Percentiles rank a stretch among this genome's conserved stretches.
Evolutionary conservation across 1,284 basidiomycete genomes (phyloP).

Genomic region (Pyrrhoderma lamaoense): DNA sequence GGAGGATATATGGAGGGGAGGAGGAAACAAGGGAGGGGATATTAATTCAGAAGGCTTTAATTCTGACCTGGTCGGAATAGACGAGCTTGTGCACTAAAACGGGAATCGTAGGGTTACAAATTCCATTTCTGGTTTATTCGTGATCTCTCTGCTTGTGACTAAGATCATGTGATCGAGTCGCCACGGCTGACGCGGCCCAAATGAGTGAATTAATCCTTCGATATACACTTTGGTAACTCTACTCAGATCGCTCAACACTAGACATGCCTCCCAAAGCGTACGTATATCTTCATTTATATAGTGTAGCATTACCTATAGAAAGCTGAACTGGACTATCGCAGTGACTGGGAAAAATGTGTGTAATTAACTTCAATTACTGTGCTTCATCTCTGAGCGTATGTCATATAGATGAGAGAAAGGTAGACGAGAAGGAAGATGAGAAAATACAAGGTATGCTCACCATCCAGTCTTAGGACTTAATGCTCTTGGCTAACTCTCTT

Average conservation of each 20-base stretch:
- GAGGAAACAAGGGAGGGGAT: too few species aligned
- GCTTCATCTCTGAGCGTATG: constrained; percentile 17
- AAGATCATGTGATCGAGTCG: constrained; percentile 18
- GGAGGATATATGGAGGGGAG: too few species aligned
- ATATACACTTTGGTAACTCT: constrained; percentile 8
- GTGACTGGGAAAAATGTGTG: constrained; percentile 97
- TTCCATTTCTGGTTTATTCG: too few species aligned
- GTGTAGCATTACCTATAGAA: neutral
- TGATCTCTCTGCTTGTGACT: constrained; percentile 22
- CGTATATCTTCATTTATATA: constrained; percentile 40
- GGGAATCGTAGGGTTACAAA: too few species aligned
- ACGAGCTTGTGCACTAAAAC: too few species aligned
- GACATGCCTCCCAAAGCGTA: constrained; percentile 78
- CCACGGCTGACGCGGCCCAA: constrained; percentile 28
- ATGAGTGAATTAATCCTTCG: too few species aligned
- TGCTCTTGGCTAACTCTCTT: neutral
- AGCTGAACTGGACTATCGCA: constrained; percentile 30
- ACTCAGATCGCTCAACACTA: neutral
- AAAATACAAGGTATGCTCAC: constrained; percentile 74
- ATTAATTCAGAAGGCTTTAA: too few species aligned
- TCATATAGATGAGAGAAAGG: constrained; percentile 69
- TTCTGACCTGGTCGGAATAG: too few species aligned
- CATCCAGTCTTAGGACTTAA: neutral
- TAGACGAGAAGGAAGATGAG: constrained; percentile 78
- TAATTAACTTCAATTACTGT: constrained; percentile 17